Conservation (phyloP, 2,329 filamentous ascomycete genomes). For the Chlorencoelia australis region DNA sequence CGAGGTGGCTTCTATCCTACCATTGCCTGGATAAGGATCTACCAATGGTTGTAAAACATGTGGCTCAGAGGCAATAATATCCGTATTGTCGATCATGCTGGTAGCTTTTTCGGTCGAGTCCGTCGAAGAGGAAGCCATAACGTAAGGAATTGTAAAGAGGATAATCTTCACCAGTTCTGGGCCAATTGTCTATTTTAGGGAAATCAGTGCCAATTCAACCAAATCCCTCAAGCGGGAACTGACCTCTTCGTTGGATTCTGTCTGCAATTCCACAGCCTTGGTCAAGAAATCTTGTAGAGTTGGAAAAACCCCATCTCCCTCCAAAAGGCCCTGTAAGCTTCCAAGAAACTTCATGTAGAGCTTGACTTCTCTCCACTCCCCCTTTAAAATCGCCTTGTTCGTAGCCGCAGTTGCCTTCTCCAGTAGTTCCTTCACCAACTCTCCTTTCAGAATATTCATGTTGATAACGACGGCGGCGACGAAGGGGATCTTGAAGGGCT, state of each 20-base stretch:
- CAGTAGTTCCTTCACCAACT: slow-evolving; percentile 64
- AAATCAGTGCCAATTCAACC: slow-evolving; percentile 7
- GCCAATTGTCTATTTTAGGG: slow-evolving; percentile 44
- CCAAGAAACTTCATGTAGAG: slow-evolving; percentile 79
- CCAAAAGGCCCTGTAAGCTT: slow-evolving; percentile 71
- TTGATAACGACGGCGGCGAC: slow-evolving; percentile 74
- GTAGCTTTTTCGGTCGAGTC: slow-evolving; percentile 64
- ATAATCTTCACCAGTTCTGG: slow-evolving; percentile 96
- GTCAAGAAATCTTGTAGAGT: slow-evolving; percentile 84
- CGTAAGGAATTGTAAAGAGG: slow-evolving; percentile 84
- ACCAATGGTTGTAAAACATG: slow-evolving; percentile 78
- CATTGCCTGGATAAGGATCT: slow-evolving; percentile 67
- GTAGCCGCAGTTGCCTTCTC: slow-evolving; percentile 48
- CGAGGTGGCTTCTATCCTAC: slow-evolving; percentile 49
- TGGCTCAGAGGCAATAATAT: slow-evolving; percentile 83
- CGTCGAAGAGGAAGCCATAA: slow-evolving; percentile 63
- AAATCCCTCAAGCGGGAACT: slow-evolving; percentile 29
- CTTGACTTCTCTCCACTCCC: slow-evolving; percentile 87
- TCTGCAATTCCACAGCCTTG: slow-evolving; percentile 86
- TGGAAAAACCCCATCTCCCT: slow-evolving; percentile 76
- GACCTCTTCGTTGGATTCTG: slow-evolving; percentile 85
- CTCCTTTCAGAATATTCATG: slow-evolving; percentile 66
- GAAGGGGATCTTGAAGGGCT: slow-evolving; percentile 97
- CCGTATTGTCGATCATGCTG: slow-evolving; percentile 83
- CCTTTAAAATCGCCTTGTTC: slow-evolving; percentile 58